Percentiles rank a stretch among this genome's conserved stretches.
Evolutionary conservation across 2,329 filamentous ascomycete species (phyloP).

Genomic region (Blastomyces silverae): DNA sequence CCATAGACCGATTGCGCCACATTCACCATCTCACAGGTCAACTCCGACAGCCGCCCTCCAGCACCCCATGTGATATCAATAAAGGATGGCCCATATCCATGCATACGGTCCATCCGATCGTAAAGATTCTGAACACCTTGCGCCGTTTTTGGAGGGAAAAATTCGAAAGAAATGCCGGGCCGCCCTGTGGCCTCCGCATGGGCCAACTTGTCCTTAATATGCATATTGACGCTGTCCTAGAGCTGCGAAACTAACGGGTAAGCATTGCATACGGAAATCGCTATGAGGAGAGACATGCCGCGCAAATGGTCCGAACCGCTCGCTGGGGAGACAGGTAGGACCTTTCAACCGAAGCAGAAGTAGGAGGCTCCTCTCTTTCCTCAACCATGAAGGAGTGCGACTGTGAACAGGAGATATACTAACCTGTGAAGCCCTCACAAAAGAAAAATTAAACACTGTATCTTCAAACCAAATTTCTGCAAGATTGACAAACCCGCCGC

Average conservation of each 20-base stretch:
- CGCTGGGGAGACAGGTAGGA: not conserved
- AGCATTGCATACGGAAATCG: slow-evolving; percentile 11
- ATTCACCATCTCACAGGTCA: slow-evolving; percentile 96
- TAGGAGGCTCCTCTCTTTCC: not conserved
- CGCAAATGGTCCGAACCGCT: not conserved
- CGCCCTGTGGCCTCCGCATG: slow-evolving; percentile 71
- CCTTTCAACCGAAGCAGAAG: not conserved
- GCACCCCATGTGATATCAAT: slow-evolving; percentile 99
- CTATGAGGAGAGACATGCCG: not conserved
- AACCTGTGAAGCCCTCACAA: not conserved
- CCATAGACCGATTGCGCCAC: slow-evolving; percentile 93
- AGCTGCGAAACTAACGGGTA: not conserved
- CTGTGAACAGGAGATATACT: not conserved
- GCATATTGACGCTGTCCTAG: slow-evolving; percentile 57
- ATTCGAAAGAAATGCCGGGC: slow-evolving; percentile 97
- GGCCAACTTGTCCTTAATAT: slow-evolving; percentile 85
- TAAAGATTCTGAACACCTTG: slow-evolving; percentile 96
- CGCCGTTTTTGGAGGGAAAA: slow-evolving; percentile 91
- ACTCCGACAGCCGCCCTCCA: slow-evolving; percentile 78
- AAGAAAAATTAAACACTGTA: not conserved
- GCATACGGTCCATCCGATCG: slow-evolving; percentile 99
- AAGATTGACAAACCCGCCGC: not conserved
- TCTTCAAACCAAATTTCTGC: not conserved
- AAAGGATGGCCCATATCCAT: slow-evolving; percentile 85
- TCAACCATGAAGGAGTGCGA: not conserved